Evolutionary conservation across 176 grass and related monocot species (phyloP).

Genomic region (Paspalum vaginatum): DNA sequence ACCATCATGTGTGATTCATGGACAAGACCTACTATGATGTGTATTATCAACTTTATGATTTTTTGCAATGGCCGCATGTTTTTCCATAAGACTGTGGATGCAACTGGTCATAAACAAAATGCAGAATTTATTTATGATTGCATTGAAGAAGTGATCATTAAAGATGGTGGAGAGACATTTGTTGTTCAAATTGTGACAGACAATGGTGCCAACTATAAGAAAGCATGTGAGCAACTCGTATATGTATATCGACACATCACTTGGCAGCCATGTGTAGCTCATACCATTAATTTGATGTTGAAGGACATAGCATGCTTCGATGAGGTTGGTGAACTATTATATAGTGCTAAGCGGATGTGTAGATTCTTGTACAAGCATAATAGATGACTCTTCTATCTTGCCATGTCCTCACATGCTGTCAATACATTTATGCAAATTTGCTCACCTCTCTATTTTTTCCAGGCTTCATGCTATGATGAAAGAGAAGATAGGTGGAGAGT

Average conservation of each 20-base stretch:
- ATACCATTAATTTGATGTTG: too few species aligned
- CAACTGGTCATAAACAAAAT: too few species aligned
- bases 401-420: too few species aligned
- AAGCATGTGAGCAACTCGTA: not conserved
- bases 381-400: not conserved
- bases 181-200: not conserved
- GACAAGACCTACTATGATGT: too few species aligned
- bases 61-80: too few species aligned
- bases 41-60: too few species aligned
- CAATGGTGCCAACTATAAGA: not conserved
- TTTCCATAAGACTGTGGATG: too few species aligned
- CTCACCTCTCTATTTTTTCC: not conserved
- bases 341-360: not conserved
- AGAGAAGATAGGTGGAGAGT: not conserved
- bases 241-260: not conserved
- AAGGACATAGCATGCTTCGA: too few species aligned
- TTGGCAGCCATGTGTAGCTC: not conserved
- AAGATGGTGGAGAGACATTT: not conserved
- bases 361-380: not conserved
- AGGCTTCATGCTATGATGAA: conserved; percentile 1
- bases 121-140: too few species aligned
- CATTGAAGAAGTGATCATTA: too few species aligned
- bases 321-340: not conserved
- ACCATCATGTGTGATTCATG: too few species aligned
- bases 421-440: too few species aligned